phyloP scores from a whole-genome alignment of 139 green algal species.

The Chlamydomonas sp. region DNA sequence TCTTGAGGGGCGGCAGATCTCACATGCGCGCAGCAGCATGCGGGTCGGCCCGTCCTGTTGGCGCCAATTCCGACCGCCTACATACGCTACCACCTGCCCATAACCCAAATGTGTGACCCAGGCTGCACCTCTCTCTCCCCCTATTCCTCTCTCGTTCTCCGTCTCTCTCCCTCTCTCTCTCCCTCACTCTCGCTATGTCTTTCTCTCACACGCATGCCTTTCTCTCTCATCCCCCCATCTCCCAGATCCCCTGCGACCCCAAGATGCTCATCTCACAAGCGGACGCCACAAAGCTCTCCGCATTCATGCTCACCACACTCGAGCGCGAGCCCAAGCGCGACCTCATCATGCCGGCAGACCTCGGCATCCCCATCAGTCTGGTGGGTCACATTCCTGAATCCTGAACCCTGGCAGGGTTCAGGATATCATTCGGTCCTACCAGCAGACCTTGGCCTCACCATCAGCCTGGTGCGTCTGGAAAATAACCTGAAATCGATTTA shows the following conservation, averaged over 20 bases:
- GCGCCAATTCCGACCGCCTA: too few relatives aligned
- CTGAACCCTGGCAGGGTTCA: too few relatives aligned
- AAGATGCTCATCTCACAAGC: constrained; percentile 57
- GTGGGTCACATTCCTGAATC: constrained; percentile 40
- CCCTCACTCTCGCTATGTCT: neutral
- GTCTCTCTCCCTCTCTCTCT: constrained; percentile 2
- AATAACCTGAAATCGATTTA: too few relatives aligned
- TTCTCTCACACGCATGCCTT: neutral
- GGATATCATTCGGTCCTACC: too few relatives aligned
- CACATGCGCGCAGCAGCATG: too few relatives aligned
- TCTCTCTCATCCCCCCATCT: neutral
- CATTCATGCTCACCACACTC: constrained; percentile 52
- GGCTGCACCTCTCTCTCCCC: neutral
- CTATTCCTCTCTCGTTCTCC: neutral
- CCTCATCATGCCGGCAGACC: constrained; percentile 44
- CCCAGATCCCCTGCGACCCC: constrained; percentile 60
- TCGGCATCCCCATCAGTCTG: constrained; percentile 51
- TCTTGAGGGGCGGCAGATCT: too few relatives aligned
- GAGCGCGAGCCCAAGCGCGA: constrained; percentile 48
- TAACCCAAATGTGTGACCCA: neutral
- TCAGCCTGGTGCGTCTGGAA: too few relatives aligned
- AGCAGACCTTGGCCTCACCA: too few relatives aligned
- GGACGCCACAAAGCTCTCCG: constrained; percentile 34
- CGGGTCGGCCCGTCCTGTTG: too few relatives aligned
- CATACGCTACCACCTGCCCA: too few relatives aligned